These are phyloP conservation scores for Pontederia paniculata DNA, from an alignment of 176 grass and related monocot species.

Conservation along the genomic window DNA sequence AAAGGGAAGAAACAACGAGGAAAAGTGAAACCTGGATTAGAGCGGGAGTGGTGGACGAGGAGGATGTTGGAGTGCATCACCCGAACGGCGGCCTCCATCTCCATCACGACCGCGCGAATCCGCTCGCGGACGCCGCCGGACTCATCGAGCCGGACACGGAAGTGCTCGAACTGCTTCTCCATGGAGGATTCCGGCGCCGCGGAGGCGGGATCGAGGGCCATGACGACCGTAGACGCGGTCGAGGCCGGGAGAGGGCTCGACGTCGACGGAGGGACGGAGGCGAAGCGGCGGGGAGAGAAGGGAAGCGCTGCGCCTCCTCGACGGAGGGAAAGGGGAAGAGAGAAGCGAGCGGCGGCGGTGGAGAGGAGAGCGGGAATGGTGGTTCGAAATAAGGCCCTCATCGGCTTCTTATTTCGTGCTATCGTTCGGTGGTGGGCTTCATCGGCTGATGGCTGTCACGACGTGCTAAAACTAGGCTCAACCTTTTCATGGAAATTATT, in stretches of 20 bases:
- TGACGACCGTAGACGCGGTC: conserved; percentile 7
- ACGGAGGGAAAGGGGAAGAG: background rate
- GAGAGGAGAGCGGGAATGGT: conserved; percentile 30
- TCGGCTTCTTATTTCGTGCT: conserved; percentile 3
- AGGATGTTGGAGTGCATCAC: conserved; percentile 63
- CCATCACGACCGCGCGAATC: conserved; percentile 54
- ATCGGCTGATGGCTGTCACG: too few species aligned
- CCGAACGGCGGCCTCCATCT: conserved; percentile 61
- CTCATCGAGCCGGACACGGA: conserved; percentile 62
- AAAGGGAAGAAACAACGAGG: background rate
- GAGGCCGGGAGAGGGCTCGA: conserved; percentile 3
- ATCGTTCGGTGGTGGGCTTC: too few species aligned
- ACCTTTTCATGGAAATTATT: too few species aligned
- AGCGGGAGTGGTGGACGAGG: conserved; percentile 69
- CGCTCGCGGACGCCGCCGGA: conserved; percentile 60
- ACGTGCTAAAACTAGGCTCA: too few species aligned
- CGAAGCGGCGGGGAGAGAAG: conserved; percentile 20
- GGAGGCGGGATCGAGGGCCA: too few species aligned
- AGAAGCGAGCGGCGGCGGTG: conserved; percentile 2
- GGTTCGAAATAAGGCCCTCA: conserved; percentile 38
- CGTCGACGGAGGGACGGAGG: conserved; percentile 7
- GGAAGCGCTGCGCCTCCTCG: background rate
- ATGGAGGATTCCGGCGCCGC: conserved; percentile 8
- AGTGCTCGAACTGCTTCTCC: conserved; percentile 79
- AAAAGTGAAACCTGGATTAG: conserved; percentile 32